Percentiles rank a stretch among this genome's conserved stretches.
Evolutionary conservation across 1,284 basidiomycete genomes (phyloP).

Genomic region (Tylopilus sp.): DNA sequence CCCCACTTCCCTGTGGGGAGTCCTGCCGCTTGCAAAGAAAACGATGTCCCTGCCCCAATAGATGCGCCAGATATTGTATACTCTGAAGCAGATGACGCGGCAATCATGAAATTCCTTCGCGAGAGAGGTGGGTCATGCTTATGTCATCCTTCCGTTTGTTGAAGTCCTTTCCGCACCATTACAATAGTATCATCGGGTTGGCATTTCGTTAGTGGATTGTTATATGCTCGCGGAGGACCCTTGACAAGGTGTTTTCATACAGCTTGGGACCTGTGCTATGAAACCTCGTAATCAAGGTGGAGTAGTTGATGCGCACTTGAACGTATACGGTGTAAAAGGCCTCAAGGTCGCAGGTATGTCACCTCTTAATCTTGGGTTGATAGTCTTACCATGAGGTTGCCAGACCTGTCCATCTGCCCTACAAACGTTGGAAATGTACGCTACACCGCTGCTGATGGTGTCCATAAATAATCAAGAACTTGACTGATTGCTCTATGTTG

Average conservation of each 20-base stretch:
- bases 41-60: slow-evolving; percentile 50
- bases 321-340: slow-evolving; percentile 29
- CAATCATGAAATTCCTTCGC: slow-evolving; percentile 57
- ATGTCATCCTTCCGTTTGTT: no score
- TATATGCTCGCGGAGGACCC: not conserved
- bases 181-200: slow-evolving; percentile 57
- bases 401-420: slow-evolving; percentile 46
- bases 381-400: no score
- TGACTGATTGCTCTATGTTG: no score
- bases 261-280: slow-evolving; percentile 42
- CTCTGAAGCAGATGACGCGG: slow-evolving; percentile 65
- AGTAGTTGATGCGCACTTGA: slow-evolving; percentile 33
- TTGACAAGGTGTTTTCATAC: not conserved
- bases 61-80: slow-evolving; percentile 64
- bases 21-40: slow-evolving; percentile 50
- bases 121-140: slow-evolving; percentile 37
- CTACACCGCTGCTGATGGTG: not conserved
- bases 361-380: no score
- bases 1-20: slow-evolving; percentile 63
- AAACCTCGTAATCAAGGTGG: slow-evolving; percentile 27
- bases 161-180: not conserved
- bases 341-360: slow-evolving; percentile 36
- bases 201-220: slow-evolving; percentile 61
- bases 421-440: slow-evolving; percentile 43
- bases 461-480: not conserved